Evolutionary conservation across 1,139 yeast genomes (phyloP).

Genomic region (Suhomyces taliae): DNA sequence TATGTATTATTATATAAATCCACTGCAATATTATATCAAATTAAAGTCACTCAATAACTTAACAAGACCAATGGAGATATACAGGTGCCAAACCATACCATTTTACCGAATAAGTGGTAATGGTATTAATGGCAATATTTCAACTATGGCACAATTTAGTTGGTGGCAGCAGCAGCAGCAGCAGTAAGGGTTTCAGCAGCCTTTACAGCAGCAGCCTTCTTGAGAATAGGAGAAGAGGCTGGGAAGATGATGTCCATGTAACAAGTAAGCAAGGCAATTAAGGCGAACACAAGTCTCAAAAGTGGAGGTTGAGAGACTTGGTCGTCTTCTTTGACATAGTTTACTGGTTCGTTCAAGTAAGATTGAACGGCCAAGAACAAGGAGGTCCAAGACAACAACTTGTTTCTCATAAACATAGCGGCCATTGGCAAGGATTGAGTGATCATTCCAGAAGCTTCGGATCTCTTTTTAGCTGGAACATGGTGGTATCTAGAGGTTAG

Average conservation of each 20-base stretch:
- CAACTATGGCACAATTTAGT: not conserved
- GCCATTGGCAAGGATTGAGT: conserved; percentile 70
- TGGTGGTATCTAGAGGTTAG: conserved; percentile 43
- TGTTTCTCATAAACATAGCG: conserved; percentile 60
- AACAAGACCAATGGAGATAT: too few relatives aligned
- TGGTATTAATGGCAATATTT: too few relatives aligned
- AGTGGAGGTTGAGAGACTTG: conserved; percentile 43
- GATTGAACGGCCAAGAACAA: conserved; percentile 53
- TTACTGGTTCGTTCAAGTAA: conserved; percentile 49
- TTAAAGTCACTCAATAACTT: too few relatives aligned
- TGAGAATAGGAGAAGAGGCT: conserved; percentile 29
- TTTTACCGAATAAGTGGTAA: too few relatives aligned
- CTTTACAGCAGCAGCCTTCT: conserved; percentile 10
- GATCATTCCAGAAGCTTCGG: conserved; percentile 45
- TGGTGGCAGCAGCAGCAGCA: conserved; percentile 6
- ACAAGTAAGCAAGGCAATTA: conserved; percentile 50
- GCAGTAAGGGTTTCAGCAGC: conserved; percentile 11
- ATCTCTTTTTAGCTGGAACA: conserved; percentile 49
- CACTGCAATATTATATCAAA: too few relatives aligned
- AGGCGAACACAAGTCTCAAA: conserved; percentile 46
- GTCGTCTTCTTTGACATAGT: conserved; percentile 22
- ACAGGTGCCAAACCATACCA: too few relatives aligned
- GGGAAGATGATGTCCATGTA: conserved; percentile 53
- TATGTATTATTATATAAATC: too few relatives aligned
- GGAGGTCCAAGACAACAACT: conserved; percentile 58